Evolutionary conservation across 192 early-diverging fungal genomes (phyloP).

Genomic region (Anaeromyces robustus): DNA sequence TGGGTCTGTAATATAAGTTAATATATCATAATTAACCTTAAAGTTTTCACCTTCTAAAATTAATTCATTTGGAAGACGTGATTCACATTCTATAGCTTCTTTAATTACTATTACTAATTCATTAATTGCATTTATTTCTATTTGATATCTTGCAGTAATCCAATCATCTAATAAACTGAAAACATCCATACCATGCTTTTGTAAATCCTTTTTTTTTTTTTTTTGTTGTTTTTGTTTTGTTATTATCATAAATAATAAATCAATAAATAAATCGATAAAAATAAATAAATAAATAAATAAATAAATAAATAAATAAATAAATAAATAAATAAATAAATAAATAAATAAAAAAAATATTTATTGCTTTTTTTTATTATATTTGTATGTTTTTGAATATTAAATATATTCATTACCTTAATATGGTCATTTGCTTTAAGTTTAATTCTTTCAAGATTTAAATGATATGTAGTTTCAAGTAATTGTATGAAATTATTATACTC

Average conservation of each 20-base stretch:
- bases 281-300: no score
- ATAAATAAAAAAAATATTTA: no score
- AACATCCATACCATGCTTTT: conserved; percentile 28
- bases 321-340: no score
- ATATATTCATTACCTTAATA: background rate
- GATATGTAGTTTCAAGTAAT: background rate
- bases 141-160: conserved; percentile 23
- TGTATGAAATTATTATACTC: background rate
- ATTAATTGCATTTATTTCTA: conserved; percentile 39
- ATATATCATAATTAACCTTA: conserved; percentile 23
- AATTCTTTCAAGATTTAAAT: background rate
- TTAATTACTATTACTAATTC: conserved; percentile 32
- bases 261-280: no score
- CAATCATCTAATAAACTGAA: conserved; percentile 38
- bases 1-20: conserved; percentile 10
- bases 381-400: no score
- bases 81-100: conserved; percentile 39
- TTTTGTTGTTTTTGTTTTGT: no score
- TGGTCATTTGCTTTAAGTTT: background rate
- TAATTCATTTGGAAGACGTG: conserved; percentile 28
- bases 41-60: conserved; percentile 33
- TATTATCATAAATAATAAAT: no score
- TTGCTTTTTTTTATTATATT: no score
- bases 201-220: conserved; percentile 17
- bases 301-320: no score